These are phyloP conservation scores for Penicillium coprophilum DNA, from an alignment of 495 filamentous ascomycete genomes.

Conservation along the genomic window DNA sequence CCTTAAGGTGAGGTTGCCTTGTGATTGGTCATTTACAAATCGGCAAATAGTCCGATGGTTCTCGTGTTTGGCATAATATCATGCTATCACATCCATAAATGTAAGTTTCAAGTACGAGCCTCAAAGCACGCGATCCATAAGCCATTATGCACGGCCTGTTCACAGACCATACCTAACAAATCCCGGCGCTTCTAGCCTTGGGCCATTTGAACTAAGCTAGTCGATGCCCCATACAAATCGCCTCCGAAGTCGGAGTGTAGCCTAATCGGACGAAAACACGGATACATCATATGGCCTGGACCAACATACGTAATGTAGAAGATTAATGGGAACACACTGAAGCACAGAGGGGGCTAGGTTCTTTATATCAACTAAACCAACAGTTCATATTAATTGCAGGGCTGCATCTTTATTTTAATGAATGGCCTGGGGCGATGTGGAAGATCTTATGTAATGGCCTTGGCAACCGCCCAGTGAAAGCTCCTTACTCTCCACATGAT, in stretches of 20 bases:
- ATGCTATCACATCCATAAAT: background rate
- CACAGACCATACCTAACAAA: background rate
- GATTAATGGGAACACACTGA: background rate
- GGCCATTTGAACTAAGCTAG: slow-evolving; percentile 3
- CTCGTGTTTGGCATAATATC: background rate
- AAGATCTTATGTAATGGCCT: slow-evolving; percentile 9
- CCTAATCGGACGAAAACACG: background rate
- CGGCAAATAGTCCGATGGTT: slow-evolving; percentile 12
- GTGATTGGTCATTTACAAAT: slow-evolving; percentile 20
- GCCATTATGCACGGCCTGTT: background rate
- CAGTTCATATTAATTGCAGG: background rate
- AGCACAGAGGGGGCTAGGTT: background rate
- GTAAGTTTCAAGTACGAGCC: background rate
- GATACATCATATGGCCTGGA: background rate
- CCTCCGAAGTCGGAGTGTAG: slow-evolving; percentile 12
- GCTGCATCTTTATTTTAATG: background rate
- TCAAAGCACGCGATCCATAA: slow-evolving; percentile 1
- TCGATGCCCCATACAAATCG: background rate
- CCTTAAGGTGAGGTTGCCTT: slow-evolving; percentile 8
- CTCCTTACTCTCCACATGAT: slow-evolving; percentile 9
- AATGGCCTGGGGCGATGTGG: background rate
- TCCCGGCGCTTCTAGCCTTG: background rate
- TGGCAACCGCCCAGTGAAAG: background rate
- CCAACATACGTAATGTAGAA: background rate
- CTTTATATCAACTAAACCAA: background rate